phyloP scores from a whole-genome alignment of 1,139 yeast species.

The Yueomyces sp. region DNA sequence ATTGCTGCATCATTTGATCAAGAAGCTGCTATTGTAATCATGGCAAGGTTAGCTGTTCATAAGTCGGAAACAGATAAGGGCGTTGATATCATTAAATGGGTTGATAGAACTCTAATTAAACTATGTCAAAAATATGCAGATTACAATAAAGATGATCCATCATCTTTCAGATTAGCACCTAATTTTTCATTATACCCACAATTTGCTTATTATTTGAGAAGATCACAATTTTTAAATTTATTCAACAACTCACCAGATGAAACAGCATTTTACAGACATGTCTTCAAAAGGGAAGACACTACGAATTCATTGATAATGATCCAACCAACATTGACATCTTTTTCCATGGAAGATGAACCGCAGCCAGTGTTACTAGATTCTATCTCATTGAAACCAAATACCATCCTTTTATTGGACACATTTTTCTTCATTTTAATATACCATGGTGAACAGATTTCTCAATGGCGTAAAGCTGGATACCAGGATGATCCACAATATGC shows the following conservation, averaged over 20 bases:
- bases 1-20: slow-evolving; percentile 76
- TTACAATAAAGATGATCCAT: slow-evolving; percentile 63
- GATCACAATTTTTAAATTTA: slow-evolving; percentile 92
- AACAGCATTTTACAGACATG: slow-evolving; percentile 94
- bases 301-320: slow-evolving; percentile 92
- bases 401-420: slow-evolving; percentile 79
- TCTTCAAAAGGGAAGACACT: slow-evolving; percentile 80
- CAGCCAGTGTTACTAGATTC: slow-evolving; percentile 92
- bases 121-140: slow-evolving; percentile 83
- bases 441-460: slow-evolving; percentile 90
- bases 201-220: slow-evolving; percentile 87
- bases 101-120: slow-evolving; percentile 74
- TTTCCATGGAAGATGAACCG: slow-evolving; percentile 75
- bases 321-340: slow-evolving; percentile 88
- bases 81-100: slow-evolving; percentile 68
- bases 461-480: slow-evolving; percentile 93
- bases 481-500: slow-evolving; percentile 86
- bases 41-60: slow-evolving; percentile 87
- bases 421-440: slow-evolving; percentile 92
- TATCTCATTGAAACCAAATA: slow-evolving; percentile 81
- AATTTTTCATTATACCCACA: slow-evolving; percentile 84
- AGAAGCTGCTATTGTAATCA: slow-evolving; percentile 94
- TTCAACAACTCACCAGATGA: slow-evolving; percentile 98
- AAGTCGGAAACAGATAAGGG: slow-evolving; percentile 74
- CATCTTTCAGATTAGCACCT: slow-evolving; percentile 65